phyloP scores from a whole-genome alignment of 345 rosid species.

The Aurinia saxatilis region DNA sequence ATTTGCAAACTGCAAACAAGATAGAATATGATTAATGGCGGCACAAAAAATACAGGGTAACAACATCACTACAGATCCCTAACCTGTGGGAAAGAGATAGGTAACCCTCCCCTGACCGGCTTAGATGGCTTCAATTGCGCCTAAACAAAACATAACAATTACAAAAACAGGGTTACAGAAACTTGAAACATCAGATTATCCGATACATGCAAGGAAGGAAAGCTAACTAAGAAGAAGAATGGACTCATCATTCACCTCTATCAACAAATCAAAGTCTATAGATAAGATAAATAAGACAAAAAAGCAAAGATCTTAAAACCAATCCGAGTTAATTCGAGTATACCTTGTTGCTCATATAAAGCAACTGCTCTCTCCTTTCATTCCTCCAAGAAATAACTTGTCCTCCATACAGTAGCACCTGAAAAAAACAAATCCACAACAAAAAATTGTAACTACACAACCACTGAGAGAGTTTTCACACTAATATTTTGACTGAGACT shows the following conservation, averaged over 20 bases:
- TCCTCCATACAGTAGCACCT: constrained; percentile 85
- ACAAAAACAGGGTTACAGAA: background rate
- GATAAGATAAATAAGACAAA: background rate
- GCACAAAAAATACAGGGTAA: background rate
- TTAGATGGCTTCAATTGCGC: constrained; percentile 60
- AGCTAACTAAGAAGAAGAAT: background rate
- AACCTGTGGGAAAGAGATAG: constrained; percentile 89
- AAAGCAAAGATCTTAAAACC: background rate
- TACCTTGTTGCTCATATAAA: constrained; percentile 87
- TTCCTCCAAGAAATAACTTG: constrained; percentile 92
- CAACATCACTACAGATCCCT: constrained; percentile 13
- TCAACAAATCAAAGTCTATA: background rate
- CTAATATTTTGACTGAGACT: background rate
- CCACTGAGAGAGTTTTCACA: background rate
- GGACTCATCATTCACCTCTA: background rate
- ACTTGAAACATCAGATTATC: background rate
- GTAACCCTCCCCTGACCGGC: constrained; percentile 74
- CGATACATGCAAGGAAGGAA: background rate
- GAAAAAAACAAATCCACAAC: constrained; percentile 32
- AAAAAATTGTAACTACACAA: background rate
- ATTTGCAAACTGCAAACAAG: constrained; percentile 59
- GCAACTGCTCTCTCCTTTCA: constrained; percentile 72
- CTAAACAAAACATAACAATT: constrained; percentile 29
- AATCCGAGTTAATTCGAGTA: background rate
- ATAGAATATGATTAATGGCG: background rate